Conservation (phyloP, 2,329 filamentous ascomycete genomes). For the Ciborinia camelliae region DNA sequence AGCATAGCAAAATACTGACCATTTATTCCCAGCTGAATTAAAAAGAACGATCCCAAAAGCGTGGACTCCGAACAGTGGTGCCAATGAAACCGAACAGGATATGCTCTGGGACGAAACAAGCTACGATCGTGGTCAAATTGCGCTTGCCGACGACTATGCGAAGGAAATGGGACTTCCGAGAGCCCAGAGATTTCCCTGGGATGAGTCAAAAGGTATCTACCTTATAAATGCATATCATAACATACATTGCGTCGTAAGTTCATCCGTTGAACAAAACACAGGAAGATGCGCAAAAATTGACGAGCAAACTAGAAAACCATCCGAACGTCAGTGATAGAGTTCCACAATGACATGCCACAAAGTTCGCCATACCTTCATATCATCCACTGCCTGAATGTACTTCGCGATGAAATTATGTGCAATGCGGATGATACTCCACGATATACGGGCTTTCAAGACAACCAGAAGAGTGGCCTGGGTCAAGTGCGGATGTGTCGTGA, state of each 20-base stretch:
- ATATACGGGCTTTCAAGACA: background rate
- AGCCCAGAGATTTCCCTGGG: background rate
- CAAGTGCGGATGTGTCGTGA: background rate
- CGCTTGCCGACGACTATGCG: background rate
- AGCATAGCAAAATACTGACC: too few relatives aligned
- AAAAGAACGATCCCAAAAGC: too few relatives aligned
- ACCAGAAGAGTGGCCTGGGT: background rate
- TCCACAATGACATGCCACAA: background rate
- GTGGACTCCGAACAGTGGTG: too few relatives aligned
- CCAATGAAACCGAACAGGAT: too few relatives aligned
- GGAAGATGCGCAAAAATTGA: background rate
- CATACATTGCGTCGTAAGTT: background rate
- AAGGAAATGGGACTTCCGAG: background rate
- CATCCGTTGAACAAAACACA: background rate
- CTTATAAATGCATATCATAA: background rate
- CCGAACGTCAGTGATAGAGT: background rate
- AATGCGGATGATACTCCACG: background rate
- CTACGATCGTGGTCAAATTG: too few relatives aligned
- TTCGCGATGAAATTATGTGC: background rate
- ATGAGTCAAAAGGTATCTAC: background rate
- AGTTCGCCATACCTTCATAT: background rate
- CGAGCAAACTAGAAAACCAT: background rate
- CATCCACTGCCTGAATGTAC: background rate
- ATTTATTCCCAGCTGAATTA: too few relatives aligned
- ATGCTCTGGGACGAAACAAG: too few relatives aligned